Base-by-base conservation (phyloP, 2,329 filamentous ascomycete species). In the Saccharata proteae region DNA sequence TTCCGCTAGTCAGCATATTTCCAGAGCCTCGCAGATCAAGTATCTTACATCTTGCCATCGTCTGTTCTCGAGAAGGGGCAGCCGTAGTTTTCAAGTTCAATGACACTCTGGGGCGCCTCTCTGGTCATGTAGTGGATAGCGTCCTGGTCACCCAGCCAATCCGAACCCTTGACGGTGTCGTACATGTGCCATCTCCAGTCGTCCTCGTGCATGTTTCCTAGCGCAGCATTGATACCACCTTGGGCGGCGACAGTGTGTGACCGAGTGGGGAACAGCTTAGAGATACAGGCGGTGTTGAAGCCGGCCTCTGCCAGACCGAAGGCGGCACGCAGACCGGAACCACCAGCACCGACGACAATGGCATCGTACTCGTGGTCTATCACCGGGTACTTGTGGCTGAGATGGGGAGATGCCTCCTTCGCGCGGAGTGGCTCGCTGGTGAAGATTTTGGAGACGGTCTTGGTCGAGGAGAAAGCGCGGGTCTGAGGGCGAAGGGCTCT, bases 101-200 rank as follows among this genome's bases (percentile, higher is more conserved):
- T 80, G 46, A 94, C 86, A 45, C 81, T 88, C 38, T 79, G 77
- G 19, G 86, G 85, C 39, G 86, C 86, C 65, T 94, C 86, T 52
- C 85, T 74, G 50, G 86, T 94, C 86, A 94, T 94, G 68, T 94
- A 94, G 65, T 94, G 86, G 54, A 94, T 94, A 43, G 86, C 86
- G 57, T 94, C 86, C 63, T 94, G 86, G 61, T 94, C 86, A 59
- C 86, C 86, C 30, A 94, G 74, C 86, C 86, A 94, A 68, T 94
- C 86, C 43, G 83, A 93, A 43, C 86, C 86, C 70, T 94, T 94
- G 56, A 94, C 86, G 25, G 86, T 94, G 60, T 94, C 86, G 69
- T 94, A 94, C 86, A 94, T 94, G 65, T 94, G 86, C 86, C 86
- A 94, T 69, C 85, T 77, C 86, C 86, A 94, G 65, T 94, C 85